phyloP scores from a whole-genome alignment of 495 filamentous ascomycete genomes.

The Parathielavia appendiculata region DNA sequence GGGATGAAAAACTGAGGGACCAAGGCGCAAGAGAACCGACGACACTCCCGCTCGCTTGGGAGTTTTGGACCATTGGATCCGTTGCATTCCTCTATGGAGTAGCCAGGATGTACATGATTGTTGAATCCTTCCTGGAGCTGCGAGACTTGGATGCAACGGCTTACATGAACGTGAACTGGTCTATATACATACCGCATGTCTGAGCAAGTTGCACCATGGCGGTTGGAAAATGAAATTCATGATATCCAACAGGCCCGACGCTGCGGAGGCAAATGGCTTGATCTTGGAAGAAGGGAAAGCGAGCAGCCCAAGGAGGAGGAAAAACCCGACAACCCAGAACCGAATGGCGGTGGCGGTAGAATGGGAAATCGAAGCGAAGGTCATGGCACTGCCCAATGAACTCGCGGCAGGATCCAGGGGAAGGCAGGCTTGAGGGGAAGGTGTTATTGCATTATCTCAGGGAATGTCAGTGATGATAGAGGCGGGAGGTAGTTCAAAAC shows the following conservation, averaged over 20 bases:
- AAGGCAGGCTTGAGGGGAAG: too few relatives aligned
- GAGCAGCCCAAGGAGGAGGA: constrained; percentile 42
- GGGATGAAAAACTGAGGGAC: not conserved
- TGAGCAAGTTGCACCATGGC: not conserved
- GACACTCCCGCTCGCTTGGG: not conserved
- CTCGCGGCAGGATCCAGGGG: too few relatives aligned
- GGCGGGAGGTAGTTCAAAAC: too few relatives aligned
- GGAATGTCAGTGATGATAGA: too few relatives aligned
- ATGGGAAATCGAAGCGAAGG: not conserved
- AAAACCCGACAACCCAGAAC: constrained; percentile 28
- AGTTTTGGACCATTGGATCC: not conserved
- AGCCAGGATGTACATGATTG: not conserved
- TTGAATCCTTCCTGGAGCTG: not conserved
- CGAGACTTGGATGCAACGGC: not conserved
- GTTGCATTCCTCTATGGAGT: not conserved
- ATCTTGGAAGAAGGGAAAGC: constrained; percentile 47
- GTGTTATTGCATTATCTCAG: too few relatives aligned
- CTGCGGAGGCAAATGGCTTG: constrained; percentile 57
- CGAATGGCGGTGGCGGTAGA: constrained; percentile 24
- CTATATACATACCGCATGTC: not conserved
- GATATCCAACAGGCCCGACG: constrained; percentile 30
- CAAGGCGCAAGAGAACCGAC: not conserved
- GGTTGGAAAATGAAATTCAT: not conserved
- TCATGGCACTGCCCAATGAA: too few relatives aligned
- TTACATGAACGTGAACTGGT: not conserved